A percentile compares a stretch with the other conserved stretches of the same genome.
phyloP scores from a whole-genome alignment of 305 asterid genomes.

The Galium porrigens region DNA sequence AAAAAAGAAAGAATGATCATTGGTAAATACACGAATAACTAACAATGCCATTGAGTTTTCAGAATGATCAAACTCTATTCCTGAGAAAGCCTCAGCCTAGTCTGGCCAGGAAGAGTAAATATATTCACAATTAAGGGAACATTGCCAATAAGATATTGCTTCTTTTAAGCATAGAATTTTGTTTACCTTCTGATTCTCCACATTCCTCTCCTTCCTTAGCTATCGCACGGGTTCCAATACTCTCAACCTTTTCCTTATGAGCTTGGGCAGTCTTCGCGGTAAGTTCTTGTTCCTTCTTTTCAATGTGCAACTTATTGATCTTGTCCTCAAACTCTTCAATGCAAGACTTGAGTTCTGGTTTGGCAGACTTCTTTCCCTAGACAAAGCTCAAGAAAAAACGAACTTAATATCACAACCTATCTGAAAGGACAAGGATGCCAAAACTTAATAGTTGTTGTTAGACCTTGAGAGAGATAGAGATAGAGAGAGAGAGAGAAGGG shows the following conservation, averaged over 20 bases:
- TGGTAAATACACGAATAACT: background rate
- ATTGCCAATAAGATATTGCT: background rate
- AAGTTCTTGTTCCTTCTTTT: constrained; percentile 65
- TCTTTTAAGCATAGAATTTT: constrained; percentile 4
- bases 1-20: background rate
- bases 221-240: constrained; percentile 26
- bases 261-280: constrained; percentile 68
- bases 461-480: background rate
- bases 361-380: constrained; percentile 77
- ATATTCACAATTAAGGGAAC: background rate
- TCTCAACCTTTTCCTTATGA: constrained; percentile 51
- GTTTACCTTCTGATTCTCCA: constrained; percentile 57
- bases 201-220: constrained; percentile 36
- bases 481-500: background rate
- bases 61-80: background rate
- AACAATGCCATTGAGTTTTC: background rate
- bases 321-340: constrained; percentile 85
- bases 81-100: background rate
- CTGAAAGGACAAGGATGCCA: constrained; percentile 4
- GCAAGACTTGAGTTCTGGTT: constrained; percentile 66
- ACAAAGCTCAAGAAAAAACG: constrained; percentile 14
- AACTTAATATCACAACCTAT: background rate
- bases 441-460: background rate
- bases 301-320: constrained; percentile 51
- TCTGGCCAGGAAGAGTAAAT: background rate